These are phyloP conservation scores for Chlorencoelia australis DNA, from an alignment of 2,329 filamentous ascomycete genomes.

Conservation along the genomic window DNA sequence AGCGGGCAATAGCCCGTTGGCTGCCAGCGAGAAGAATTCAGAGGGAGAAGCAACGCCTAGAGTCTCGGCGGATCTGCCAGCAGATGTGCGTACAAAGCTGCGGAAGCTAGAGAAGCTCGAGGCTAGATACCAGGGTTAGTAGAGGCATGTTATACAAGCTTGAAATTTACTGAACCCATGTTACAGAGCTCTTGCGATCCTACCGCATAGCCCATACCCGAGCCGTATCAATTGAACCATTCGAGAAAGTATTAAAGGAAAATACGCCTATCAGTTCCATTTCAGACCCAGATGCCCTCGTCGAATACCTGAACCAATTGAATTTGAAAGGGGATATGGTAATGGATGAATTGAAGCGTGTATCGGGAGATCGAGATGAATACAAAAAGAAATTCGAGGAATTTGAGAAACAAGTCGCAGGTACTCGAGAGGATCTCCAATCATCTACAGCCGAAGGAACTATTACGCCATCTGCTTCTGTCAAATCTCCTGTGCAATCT, in stretches of 20 bases:
- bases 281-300: slow-evolving; percentile 68
- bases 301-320: slow-evolving; percentile 84
- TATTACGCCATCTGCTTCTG: slow-evolving; percentile 26
- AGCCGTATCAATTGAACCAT: slow-evolving; percentile 80
- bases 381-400: slow-evolving; percentile 69
- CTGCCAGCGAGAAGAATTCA: slow-evolving; percentile 23
- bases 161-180: slow-evolving; percentile 13
- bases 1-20: slow-evolving; percentile 16
- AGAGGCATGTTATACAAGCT: slow-evolving; percentile 1
- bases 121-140: slow-evolving; percentile 68
- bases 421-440: slow-evolving; percentile 54
- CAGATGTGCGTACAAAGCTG: slow-evolving; percentile 65
- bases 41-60: slow-evolving; percentile 12
- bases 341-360: slow-evolving; percentile 81
- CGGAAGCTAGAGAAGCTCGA: slow-evolving; percentile 87
- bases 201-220: slow-evolving; percentile 86
- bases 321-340: slow-evolving; percentile 85
- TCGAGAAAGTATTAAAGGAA: slow-evolving; percentile 83
- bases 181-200: slow-evolving; percentile 71
- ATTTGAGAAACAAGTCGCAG: slow-evolving; percentile 50
- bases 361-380: slow-evolving; percentile 71
- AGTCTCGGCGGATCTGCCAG: slow-evolving; percentile 39
- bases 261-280: slow-evolving; percentile 89
- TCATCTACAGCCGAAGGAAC: slow-evolving; percentile 20
- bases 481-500: slow-evolving; percentile 38